Evolutionary conservation across 345 rosid species (phyloP).

Genomic region (Pseudoturritis turrita): DNA sequence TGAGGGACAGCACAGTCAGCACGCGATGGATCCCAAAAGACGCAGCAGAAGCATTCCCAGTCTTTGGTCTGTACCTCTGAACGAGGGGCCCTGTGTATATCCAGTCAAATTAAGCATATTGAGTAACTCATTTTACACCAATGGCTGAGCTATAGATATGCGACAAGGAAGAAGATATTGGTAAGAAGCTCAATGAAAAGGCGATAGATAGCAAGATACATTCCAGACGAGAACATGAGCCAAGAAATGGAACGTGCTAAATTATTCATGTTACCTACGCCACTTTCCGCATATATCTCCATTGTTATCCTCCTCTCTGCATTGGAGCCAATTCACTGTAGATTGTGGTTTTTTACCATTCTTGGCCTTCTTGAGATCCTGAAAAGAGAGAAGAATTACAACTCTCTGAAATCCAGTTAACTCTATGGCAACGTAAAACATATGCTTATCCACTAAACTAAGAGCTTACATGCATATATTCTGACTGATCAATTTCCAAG

Average conservation of each 20-base stretch:
- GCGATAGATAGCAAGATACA: background rate
- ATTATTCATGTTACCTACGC: slow-evolving; percentile 66
- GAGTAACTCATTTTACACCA: background rate
- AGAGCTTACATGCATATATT: slow-evolving; percentile 46
- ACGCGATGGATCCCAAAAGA: slow-evolving; percentile 79
- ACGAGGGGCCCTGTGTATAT: slow-evolving; percentile 74
- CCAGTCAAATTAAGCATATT: slow-evolving; percentile 16
- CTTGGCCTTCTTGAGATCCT: slow-evolving; percentile 40
- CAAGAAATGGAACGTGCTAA: slow-evolving; percentile 5
- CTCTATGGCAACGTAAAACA: slow-evolving; percentile 1
- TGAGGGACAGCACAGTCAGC: slow-evolving; percentile 94
- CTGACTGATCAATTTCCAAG: slow-evolving; percentile 39
- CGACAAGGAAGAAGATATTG: background rate
- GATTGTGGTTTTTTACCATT: slow-evolving; percentile 33
- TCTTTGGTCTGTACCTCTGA: slow-evolving; percentile 80
- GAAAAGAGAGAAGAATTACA: slow-evolving; percentile 18
- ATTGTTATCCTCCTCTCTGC: slow-evolving; percentile 47
- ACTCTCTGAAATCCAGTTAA: background rate
- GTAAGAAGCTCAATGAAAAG: slow-evolving; percentile 1
- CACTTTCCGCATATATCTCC: slow-evolving; percentile 89
- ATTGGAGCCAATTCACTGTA: slow-evolving; percentile 90
- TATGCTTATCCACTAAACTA: slow-evolving; percentile 2
- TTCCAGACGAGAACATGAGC: slow-evolving; percentile 9
- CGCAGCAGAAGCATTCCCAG: slow-evolving; percentile 90
- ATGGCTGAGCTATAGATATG: background rate